Conservation (phyloP, 2,329 filamentous ascomycete genomes). For the Colletotrichum graminicola region DNA sequence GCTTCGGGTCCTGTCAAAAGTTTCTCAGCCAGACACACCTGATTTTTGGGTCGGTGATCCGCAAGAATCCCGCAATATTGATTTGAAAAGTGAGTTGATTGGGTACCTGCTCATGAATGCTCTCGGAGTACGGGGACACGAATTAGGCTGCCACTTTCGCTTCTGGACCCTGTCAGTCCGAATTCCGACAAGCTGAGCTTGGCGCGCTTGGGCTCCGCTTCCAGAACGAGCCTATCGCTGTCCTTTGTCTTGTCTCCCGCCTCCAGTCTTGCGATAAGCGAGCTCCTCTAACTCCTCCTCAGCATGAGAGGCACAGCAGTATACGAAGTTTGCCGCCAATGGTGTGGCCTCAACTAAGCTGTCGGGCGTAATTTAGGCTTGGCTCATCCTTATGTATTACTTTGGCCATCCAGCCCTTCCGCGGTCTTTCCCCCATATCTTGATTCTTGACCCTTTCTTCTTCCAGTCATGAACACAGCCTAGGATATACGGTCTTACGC, state of each 20-base stretch:
- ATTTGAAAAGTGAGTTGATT: not conserved
- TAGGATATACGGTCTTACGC: not conserved
- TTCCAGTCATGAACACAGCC: not conserved
- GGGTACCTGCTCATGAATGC: not conserved
- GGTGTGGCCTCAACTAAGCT: not conserved
- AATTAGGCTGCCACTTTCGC: not conserved
- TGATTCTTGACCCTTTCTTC: no score
- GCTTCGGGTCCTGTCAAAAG: no score
- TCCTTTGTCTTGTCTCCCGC: not conserved
- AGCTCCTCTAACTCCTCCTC: not conserved
- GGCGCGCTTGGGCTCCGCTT: not conserved
- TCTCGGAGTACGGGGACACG: not conserved
- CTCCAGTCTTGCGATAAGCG: not conserved
- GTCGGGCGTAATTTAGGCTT: not conserved
- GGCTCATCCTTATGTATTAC: not conserved
- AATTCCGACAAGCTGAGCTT: not conserved
- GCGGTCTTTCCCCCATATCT: not conserved
- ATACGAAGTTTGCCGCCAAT: not conserved
- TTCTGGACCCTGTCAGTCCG: not conserved
- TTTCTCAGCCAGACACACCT: not conserved
- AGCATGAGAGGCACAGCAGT: not conserved
- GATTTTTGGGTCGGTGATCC: not conserved
- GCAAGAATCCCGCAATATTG: not conserved
- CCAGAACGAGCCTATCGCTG: not conserved
- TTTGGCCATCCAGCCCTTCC: not conserved